Percentiles rank a stretch among this genome's conserved stretches.
Evolutionary conservation across 1,284 basidiomycete genomes (phyloP).

Genomic region (Rhodofomes roseus): DNA sequence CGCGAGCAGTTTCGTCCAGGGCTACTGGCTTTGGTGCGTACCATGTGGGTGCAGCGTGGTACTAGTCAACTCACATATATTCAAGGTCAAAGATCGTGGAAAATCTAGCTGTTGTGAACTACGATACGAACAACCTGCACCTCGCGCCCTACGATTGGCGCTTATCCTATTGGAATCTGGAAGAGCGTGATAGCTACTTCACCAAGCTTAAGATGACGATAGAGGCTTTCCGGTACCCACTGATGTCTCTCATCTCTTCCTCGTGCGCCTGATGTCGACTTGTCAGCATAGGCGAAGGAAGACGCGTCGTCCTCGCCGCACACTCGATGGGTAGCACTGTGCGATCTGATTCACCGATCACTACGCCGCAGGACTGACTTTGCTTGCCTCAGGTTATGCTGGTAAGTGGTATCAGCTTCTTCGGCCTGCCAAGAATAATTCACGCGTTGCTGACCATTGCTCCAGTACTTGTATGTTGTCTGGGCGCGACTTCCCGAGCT

Average conservation of each 20-base stretch:
- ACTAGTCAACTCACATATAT: not conserved
- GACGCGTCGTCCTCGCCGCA: slow-evolving; percentile 85
- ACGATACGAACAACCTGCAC: slow-evolving; percentile 87
- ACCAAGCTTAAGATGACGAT: slow-evolving; percentile 83
- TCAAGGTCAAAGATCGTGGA: slow-evolving; percentile 87
- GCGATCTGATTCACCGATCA: slow-evolving; percentile 22
- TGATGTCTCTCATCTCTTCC: not conserved
- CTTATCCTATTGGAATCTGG: slow-evolving; percentile 86
- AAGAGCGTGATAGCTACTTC: slow-evolving; percentile 93
- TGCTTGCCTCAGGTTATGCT: slow-evolving; percentile 40
- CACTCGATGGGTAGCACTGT: slow-evolving; percentile 90
- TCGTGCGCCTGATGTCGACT: not conserved
- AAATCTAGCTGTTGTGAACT: slow-evolving; percentile 88
- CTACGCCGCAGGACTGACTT: not conserved
- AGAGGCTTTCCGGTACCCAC: slow-evolving; percentile 73
- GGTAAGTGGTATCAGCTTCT: slow-evolving; percentile 34
- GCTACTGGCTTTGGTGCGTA: slow-evolving; percentile 91
- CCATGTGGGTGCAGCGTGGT: not conserved
- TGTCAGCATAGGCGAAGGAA: slow-evolving; percentile 60
- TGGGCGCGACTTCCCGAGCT: not conserved
- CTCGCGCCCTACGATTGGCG: slow-evolving; percentile 92
- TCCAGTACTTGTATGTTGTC: slow-evolving; percentile 61
- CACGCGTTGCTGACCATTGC: not conserved
- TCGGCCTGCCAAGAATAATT: not conserved
- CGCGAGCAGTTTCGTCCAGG: slow-evolving; percentile 88